phyloP scores from a whole-genome alignment of 108 stramenopile species.

The Cyclostephanos tholiformis region DNA sequence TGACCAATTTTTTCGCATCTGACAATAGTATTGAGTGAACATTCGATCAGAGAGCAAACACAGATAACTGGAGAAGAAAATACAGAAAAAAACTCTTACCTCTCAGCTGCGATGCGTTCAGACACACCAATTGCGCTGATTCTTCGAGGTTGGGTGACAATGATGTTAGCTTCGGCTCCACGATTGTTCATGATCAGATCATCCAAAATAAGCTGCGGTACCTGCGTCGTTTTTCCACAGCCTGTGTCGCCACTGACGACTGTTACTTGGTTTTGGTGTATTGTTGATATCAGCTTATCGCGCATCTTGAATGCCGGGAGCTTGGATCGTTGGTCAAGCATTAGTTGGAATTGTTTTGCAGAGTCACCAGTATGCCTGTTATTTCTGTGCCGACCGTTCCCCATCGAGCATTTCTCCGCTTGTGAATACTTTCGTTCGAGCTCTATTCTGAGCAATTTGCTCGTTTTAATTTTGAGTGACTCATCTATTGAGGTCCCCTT shows the following conservation, averaged over 20 bases:
- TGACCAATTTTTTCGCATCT: slow-evolving; percentile 74
- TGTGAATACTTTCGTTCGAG: slow-evolving; percentile 47
- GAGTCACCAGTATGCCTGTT: slow-evolving; percentile 7
- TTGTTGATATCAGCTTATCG: slow-evolving; percentile 59
- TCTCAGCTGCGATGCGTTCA: slow-evolving; percentile 86
- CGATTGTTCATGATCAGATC: slow-evolving; percentile 65
- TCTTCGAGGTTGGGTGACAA: slow-evolving; percentile 90
- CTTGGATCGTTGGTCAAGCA: slow-evolving; percentile 47
- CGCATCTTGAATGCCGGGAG: slow-evolving; percentile 76
- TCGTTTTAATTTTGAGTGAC: slow-evolving; percentile 44
- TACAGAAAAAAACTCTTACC: neutral
- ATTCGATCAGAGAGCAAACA: neutral
- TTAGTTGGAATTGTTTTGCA: slow-evolving; percentile 42
- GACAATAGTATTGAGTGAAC: neutral
- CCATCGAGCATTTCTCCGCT: slow-evolving; percentile 29
- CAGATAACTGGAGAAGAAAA: no score
- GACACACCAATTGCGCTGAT: slow-evolving; percentile 93
- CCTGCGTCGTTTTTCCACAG: slow-evolving; percentile 70
- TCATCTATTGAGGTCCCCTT: slow-evolving; percentile 8
- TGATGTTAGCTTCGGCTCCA: slow-evolving; percentile 82
- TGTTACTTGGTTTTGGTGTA: slow-evolving; percentile 66
- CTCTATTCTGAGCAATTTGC: slow-evolving; percentile 42
- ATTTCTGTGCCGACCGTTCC: slow-evolving; percentile 15
- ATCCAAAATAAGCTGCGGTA: slow-evolving; percentile 87
- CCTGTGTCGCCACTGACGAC: slow-evolving; percentile 83